phyloP scores from a whole-genome alignment of 495 filamentous ascomycete genomes.

The Talaromyces wortmannii region DNA sequence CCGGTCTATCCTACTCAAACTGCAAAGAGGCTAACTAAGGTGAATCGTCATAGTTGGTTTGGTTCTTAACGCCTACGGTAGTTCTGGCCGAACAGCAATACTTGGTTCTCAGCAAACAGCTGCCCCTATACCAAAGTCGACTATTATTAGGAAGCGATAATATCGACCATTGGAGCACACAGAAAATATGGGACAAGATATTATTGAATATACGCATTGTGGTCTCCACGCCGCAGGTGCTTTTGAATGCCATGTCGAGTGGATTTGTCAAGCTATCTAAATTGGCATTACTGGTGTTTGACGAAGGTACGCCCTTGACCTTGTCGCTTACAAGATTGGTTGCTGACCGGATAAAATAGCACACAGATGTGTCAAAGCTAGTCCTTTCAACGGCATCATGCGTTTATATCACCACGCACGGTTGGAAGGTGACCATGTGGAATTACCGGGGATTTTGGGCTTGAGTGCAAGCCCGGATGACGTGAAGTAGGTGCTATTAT shows the following conservation, averaged over 20 bases:
- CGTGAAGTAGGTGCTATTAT: constrained; percentile 12
- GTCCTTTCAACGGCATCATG: constrained; percentile 77
- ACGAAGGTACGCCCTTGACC: constrained; percentile 60
- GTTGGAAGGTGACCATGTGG: constrained; percentile 16
- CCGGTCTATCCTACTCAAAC: background rate
- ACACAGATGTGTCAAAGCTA: constrained; percentile 58
- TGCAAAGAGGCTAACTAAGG: background rate
- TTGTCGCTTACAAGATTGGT: background rate
- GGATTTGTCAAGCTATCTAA: constrained; percentile 66
- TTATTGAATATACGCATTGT: constrained; percentile 64
- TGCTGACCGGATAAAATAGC: constrained; percentile 33
- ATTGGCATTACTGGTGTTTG: constrained; percentile 72
- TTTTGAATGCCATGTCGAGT: constrained; percentile 74
- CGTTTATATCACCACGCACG: constrained; percentile 56
- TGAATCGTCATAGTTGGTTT: constrained; percentile 52
- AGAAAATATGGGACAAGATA: constrained; percentile 65
- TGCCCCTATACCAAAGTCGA: constrained; percentile 55
- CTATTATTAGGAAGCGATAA: constrained; percentile 62
- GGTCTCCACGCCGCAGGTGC: constrained; percentile 69
- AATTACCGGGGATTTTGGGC: constrained; percentile 69
- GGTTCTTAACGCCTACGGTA: constrained; percentile 82
- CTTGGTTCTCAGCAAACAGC: constrained; percentile 50
- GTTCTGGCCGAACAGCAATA: constrained; percentile 69
- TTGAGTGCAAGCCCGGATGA: constrained; percentile 70
- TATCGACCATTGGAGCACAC: constrained; percentile 69